Conservation (phyloP, 2,329 filamentous ascomycete species). For the Botrytis deweyae region DNA sequence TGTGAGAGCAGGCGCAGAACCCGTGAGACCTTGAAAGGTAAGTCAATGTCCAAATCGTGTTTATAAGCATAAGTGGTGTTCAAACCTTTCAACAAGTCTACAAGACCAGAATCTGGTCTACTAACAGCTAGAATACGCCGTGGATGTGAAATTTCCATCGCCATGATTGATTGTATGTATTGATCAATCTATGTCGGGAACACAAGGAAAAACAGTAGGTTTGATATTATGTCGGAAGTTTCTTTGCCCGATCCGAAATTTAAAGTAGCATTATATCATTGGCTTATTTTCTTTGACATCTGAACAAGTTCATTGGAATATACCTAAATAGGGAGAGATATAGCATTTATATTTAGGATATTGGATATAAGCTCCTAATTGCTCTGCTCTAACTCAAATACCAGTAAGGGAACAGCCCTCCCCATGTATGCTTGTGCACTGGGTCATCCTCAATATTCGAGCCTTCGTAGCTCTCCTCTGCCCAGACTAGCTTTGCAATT, state of each 20-base stretch:
- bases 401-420: constrained; percentile 1
- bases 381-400: constrained; percentile 14
- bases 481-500: constrained; percentile 19
- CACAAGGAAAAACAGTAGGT: not conserved
- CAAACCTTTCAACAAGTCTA: constrained; percentile 56
- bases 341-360: not conserved
- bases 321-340: not conserved
- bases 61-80: not conserved
- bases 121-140: constrained; percentile 57
- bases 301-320: not conserved
- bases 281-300: not conserved
- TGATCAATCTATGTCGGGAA: not conserved
- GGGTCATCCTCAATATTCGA: constrained; percentile 10
- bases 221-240: constrained; percentile 7
- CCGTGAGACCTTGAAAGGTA: constrained; percentile 50
- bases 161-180: constrained; percentile 19
- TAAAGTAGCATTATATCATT: not conserved
- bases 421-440: not conserved
- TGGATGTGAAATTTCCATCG: constrained; percentile 48
- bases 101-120: constrained; percentile 44
- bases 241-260: constrained; percentile 12
- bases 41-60: constrained; percentile 11
- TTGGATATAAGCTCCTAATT: constrained; percentile 5
- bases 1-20: constrained; percentile 43
- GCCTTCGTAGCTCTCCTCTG: not conserved